Conservation (phyloP, 2,329 filamentous ascomycete genomes). For the Exophiala oligosperma region DNA sequence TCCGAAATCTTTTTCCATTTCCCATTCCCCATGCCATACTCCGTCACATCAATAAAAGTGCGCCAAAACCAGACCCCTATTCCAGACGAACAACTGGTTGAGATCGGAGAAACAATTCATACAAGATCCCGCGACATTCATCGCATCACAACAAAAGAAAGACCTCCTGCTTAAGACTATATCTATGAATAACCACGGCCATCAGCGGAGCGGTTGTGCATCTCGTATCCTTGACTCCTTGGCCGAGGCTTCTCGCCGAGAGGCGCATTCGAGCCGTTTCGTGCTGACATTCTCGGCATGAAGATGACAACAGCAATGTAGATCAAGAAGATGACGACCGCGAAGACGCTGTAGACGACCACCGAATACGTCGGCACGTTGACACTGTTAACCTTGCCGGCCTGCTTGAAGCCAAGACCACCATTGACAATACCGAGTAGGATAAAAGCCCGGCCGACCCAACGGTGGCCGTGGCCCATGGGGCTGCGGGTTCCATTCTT, state of each 20-base stretch:
- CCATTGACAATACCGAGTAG: conserved; percentile 58
- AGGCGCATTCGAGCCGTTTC: conserved; percentile 1
- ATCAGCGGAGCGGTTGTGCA: conserved; percentile 12
- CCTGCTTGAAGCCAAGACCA: conserved; percentile 54
- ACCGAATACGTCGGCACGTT: conserved; percentile 34
- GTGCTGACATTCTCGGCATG: background rate
- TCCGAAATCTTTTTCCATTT: background rate
- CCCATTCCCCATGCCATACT: background rate
- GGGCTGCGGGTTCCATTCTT: conserved; percentile 37
- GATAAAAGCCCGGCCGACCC: conserved; percentile 55
- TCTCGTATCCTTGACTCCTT: conserved; percentile 21
- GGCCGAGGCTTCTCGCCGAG: conserved; percentile 24
- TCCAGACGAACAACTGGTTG: background rate
- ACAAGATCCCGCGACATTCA: background rate
- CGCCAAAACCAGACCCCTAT: background rate
- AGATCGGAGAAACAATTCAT: background rate
- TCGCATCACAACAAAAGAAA: background rate
- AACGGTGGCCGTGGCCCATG: conserved; percentile 52
- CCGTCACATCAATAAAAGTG: background rate
- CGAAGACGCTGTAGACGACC: conserved; percentile 53
- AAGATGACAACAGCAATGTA: conserved; percentile 38
- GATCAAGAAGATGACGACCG: conserved; percentile 47
- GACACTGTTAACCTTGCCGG: conserved; percentile 39
- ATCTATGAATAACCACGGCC: background rate
- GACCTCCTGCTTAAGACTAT: background rate